Base-by-base conservation (phyloP, 148 eudicot genomes). In the Heliosperma pusillum region DNA sequence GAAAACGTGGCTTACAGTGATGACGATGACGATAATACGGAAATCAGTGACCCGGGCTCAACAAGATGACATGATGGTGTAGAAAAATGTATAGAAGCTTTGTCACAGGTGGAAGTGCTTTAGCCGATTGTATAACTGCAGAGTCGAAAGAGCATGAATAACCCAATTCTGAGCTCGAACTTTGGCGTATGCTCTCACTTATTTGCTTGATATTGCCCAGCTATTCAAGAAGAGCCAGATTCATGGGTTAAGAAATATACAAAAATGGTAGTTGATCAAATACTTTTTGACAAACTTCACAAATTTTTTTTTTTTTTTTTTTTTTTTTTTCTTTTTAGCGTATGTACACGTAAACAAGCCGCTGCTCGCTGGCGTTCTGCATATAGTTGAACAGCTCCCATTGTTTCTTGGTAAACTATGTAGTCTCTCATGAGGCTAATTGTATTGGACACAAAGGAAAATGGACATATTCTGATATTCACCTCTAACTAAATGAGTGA, bases 21-120 rank as follows among this genome's bases (percentile, higher is more conserved):
- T 57, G 89, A 75, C 12, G 91, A 86, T 1, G 89, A 85, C 17
- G 89, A 90, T 55, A 82, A 77, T 27, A 29, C 24, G 7, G 88
- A 81, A 36, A 80, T 74, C 62, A 66, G 73, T 53, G 64, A 66
- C 40, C 61, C 30, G 25, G 73, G 52, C 64, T 20, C 77, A 69
- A 74, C 74, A 81, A 82, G 83, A 78, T 81, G 25, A 80, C 66
- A 50, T 19, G 22, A 6, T n/a, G 12, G 75, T 70, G 63, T 5
- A 78, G n/a, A 44, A 62, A 76, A 57, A 15, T 71, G 79, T 80
- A 72, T 72, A 80, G 80, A 63, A 66, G 52, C 61, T 22, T 50
- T 50, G 30, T 66, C 33, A 53, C 56, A 71, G 77, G 78, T 62
- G 62, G 24, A 66, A 45, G 45, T 65, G 59, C 52, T 70, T 66